Evolutionary conservation across 345 rosid genomes (phyloP), one percentile per base, ranked within the genome.

Genomic region (Pistacia integerrima): DNA sequence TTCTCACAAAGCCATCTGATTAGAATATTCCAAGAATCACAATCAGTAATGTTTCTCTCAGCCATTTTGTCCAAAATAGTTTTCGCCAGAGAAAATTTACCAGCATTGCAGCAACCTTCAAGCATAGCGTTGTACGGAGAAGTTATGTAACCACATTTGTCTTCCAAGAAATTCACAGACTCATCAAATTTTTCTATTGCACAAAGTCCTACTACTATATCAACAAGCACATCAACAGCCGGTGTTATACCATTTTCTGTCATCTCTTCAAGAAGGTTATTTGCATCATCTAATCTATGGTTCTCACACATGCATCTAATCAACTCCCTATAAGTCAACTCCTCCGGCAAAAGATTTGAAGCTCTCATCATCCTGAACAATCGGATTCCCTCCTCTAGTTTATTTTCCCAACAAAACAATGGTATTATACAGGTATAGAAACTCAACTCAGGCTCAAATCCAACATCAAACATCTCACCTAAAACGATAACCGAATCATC

Each of bases 1-100:
- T 84, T 78, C 75, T 85, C 84, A 69, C 85, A 88, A 59, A 85
- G 82, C 85, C 88, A 87, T 63, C 87, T 79, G 76, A 88, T 79
- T 30, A 73, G 77, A 82, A 82, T 76, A 78, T 87, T 87, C 88
- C 92, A 87, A 63, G 89, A 87, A 75, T 81, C 74, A 61, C 86
- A 71, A 61, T 89, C 86, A 63, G 79, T 79, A 59, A 85, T 79
- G 52, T 75, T 79, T 46, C 74, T 77, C 69, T 78, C 68, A 18
- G 67, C 82, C 87, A 89, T 83, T 73, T 81, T 81, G 67, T 73
- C 84, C 25, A 84, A 72, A 22, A 81, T 58, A 72, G 69, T 59
- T 67, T 80, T 83, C n/a, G 89, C 93, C 75, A 80, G 14, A 55
- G 48, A 64, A 80, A 83, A 74, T 3, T 79, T 61, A 76, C 76